Conservation (phyloP, 2,329 filamentous ascomycete genomes). For the Colletotrichum sidae region DNA sequence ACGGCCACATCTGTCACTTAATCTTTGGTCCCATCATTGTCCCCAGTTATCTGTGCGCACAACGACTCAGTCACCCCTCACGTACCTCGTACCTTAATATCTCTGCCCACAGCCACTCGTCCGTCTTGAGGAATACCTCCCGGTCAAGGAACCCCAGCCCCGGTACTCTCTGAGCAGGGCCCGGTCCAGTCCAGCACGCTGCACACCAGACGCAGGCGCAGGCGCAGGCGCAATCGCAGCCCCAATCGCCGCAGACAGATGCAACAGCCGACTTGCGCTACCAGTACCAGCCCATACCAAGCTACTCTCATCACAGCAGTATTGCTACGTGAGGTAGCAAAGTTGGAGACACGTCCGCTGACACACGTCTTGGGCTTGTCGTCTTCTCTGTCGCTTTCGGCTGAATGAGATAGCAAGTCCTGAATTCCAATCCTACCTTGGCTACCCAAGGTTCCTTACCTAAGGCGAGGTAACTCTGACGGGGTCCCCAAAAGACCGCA, state of each 20-base stretch:
- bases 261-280: conserved; percentile 9
- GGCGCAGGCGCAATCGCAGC: conserved; percentile 31
- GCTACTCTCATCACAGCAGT: no score
- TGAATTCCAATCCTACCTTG: conserved; percentile 10
- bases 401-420: conserved; percentile 15
- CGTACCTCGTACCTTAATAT: conserved; percentile 20
- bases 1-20: conserved; percentile 29
- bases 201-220: conserved; percentile 20
- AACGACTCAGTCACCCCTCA: conserved; percentile 34
- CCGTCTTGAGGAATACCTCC: conserved; percentile 21
- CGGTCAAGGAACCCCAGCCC: no score
- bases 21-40: conserved; percentile 32
- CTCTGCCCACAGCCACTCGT: conserved; percentile 23
- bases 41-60: conserved; percentile 32
- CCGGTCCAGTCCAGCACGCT: no score
- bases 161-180: no score
- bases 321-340: no score
- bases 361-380: conserved; percentile 9
- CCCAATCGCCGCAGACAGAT: conserved; percentile 10
- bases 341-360: neutral
- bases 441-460: conserved; percentile 2
- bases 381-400: conserved; percentile 23
- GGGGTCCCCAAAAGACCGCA: conserved; percentile 16
- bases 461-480: neutral
- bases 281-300: neutral